A percentile compares a stretch with the other conserved stretches of the same genome.
Conservation (phyloP, 192 early-diverging fungal genomes). For the Backusella mclennaniae region DNA sequence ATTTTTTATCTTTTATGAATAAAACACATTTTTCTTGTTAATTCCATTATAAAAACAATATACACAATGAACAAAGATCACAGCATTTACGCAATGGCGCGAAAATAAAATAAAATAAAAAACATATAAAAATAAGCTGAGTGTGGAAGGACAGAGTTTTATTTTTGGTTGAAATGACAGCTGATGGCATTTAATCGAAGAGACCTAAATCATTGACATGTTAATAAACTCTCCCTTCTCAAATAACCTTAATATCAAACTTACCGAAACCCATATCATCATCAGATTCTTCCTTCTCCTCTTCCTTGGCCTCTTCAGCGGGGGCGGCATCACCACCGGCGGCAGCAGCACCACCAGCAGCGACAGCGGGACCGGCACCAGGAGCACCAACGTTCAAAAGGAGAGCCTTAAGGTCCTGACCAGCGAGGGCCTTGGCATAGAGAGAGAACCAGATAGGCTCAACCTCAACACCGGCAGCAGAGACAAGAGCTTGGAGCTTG, state of each 20-base stretch:
- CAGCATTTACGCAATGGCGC: background rate
- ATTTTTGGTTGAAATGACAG: background rate
- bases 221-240: background rate
- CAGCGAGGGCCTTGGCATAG: conserved; percentile 98
- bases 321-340: conserved; percentile 42
- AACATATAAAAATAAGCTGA: background rate
- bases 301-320: conserved; percentile 53
- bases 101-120: background rate
- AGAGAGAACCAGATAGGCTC: conserved; percentile 95
- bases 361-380: conserved; percentile 48
- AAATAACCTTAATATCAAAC: conserved; percentile 12
- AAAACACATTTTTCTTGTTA: background rate
- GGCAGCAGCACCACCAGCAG: conserved; percentile 35
- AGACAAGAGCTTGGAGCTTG: conserved; percentile 89
- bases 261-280: conserved; percentile 81
- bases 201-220: conserved; percentile 10
- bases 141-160: background rate
- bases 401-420: conserved; percentile 86
- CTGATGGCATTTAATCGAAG: conserved; percentile 23
- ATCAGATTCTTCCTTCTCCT: conserved; percentile 76
- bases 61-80: no score
- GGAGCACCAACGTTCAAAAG: conserved; percentile 87
- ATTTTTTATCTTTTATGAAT: background rate
- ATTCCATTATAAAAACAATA: background rate
- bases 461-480: conserved; percentile 86